A percentile compares a stretch with the other conserved stretches of the same genome.
Evolutionary conservation across 495 filamentous ascomycete genomes (phyloP).

Genomic region (Tuber aestivum): DNA sequence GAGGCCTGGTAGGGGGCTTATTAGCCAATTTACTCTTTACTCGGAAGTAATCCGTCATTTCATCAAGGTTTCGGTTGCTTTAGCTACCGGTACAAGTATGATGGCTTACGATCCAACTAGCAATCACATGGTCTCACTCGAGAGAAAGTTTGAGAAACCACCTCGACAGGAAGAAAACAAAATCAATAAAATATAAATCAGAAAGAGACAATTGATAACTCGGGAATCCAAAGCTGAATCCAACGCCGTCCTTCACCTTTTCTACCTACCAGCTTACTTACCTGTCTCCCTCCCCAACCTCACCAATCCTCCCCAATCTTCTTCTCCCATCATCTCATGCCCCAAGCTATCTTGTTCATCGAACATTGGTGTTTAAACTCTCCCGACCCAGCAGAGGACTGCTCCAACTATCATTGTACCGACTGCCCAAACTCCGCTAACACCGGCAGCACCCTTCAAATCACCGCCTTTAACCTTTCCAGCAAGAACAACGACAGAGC

Average conservation of each 20-base stretch:
- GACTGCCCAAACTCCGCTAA: slow-evolving; percentile 36
- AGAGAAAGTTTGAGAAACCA: too few relatives aligned
- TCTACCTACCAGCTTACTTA: slow-evolving; percentile 12
- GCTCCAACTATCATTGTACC: slow-evolving; percentile 33
- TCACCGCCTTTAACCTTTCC: slow-evolving; percentile 37
- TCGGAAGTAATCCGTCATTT: neutral
- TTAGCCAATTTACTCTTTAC: neutral
- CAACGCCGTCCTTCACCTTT: slow-evolving; percentile 22
- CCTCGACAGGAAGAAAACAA: slow-evolving; percentile 5
- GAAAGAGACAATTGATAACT: neutral
- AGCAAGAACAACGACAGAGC: slow-evolving; percentile 29
- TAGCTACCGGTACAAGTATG: neutral
- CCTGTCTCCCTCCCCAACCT: slow-evolving; percentile 1
- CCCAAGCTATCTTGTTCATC: neutral
- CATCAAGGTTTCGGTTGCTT: neutral
- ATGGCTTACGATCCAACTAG: neutral
- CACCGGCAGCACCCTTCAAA: slow-evolving; percentile 28
- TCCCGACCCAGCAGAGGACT: slow-evolving; percentile 38
- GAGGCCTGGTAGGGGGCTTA: neutral
- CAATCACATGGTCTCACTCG: neutral
- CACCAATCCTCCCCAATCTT: too few relatives aligned
- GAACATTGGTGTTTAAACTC: slow-evolving; percentile 16
- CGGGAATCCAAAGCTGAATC: slow-evolving; percentile 16
- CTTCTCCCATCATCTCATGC: neutral
- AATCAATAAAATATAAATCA: slow-evolving; percentile 9